phyloP scores from a whole-genome alignment of 176 grass and related monocot species.

The Ensete ventricosum region DNA sequence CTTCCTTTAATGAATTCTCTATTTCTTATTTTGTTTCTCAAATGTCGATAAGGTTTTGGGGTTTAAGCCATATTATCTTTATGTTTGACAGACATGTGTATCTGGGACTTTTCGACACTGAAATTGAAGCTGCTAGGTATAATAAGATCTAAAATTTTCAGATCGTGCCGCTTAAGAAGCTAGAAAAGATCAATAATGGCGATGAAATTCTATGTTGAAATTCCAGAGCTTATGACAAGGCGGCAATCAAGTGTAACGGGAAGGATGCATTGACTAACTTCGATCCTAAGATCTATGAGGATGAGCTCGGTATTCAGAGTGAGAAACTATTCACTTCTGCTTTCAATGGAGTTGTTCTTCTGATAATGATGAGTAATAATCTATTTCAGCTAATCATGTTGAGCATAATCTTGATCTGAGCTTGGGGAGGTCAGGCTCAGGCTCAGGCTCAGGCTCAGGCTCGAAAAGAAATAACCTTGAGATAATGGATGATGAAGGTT shows the following conservation, averaged over 20 bases:
- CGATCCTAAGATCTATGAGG: constrained; percentile 9
- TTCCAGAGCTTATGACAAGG: constrained; percentile 18
- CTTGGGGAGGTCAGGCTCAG: constrained; percentile 7
- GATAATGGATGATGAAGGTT: neutral
- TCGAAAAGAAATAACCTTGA: neutral
- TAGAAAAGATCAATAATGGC: neutral
- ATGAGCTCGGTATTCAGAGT: neutral
- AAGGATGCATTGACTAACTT: constrained; percentile 18
- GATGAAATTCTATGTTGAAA: neutral
- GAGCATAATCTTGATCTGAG: constrained; percentile 4
- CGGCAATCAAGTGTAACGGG: constrained; percentile 10
- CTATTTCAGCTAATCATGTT: neutral
- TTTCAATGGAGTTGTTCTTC: neutral
- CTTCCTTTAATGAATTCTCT: neutral
- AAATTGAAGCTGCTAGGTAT: constrained; percentile 14
- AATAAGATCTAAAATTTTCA: neutral
- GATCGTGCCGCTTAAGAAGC: neutral
- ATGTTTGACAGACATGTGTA: constrained; percentile 2
- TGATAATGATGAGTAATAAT: neutral
- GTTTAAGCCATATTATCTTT: neutral
- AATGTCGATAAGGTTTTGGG: neutral
- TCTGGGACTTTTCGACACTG: constrained; percentile 11
- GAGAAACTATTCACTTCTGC: neutral
- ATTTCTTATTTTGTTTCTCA: neutral
- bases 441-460: neutral